Conservation (phyloP, 305 asterid genomes). For the Solanum hybrid region DNA sequence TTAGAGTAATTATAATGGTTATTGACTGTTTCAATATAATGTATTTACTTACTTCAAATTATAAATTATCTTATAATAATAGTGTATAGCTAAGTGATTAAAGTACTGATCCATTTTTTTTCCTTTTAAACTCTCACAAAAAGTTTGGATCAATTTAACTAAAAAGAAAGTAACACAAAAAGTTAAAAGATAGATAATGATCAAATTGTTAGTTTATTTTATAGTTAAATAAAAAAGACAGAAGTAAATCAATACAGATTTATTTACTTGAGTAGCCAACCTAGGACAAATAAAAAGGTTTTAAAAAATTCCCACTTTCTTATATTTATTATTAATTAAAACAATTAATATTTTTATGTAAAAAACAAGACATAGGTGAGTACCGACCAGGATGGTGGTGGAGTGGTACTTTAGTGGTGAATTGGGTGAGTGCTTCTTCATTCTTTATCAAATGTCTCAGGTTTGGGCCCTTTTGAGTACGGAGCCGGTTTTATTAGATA, state of each 20-base stretch:
- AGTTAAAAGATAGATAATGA: background rate
- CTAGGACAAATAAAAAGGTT: background rate
- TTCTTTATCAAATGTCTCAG: too few relatives aligned
- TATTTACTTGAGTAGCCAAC: background rate
- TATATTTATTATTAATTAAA: background rate
- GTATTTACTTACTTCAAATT: background rate
- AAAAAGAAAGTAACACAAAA: background rate
- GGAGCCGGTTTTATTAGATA: fast-evolving
- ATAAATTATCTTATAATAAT: background rate
- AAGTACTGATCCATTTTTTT: background rate
- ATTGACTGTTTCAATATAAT: background rate
- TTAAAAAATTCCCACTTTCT: background rate
- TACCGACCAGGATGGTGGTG: background rate
- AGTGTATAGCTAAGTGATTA: background rate
- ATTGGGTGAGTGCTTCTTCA: background rate
- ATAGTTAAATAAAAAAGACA: background rate
- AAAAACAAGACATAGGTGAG: background rate
- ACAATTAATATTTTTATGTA: too few relatives aligned
- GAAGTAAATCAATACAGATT: background rate
- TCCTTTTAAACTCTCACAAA: background rate
- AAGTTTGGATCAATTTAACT: background rate
- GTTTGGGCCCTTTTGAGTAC: too few relatives aligned
- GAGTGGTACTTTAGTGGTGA: background rate
- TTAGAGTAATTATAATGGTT: too few relatives aligned
- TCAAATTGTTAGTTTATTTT: background rate